A percentile compares a stretch with the other conserved stretches of the same genome.
phyloP scores from a whole-genome alignment of 78 protist species.

The Dictyostelium purpureum region DNA sequence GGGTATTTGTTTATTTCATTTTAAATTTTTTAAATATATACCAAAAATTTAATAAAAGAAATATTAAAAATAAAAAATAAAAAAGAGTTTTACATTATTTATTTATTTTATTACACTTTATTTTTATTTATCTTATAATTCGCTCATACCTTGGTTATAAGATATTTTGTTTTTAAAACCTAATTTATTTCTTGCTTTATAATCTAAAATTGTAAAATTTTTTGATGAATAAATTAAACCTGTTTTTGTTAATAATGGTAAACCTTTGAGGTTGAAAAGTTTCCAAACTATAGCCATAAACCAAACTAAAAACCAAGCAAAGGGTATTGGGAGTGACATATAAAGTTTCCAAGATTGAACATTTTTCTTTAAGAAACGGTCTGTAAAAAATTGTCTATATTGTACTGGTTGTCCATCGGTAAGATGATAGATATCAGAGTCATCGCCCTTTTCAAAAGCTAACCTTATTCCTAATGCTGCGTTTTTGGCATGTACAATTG shows the following conservation, averaged over 20 bases:
- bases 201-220: constrained; percentile 17
- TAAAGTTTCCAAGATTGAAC: constrained; percentile 13
- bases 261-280: constrained; percentile 20
- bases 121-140: not conserved
- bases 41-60: too few species aligned
- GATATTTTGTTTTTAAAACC: not conserved
- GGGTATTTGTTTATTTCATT: too few species aligned
- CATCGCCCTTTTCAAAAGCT: constrained; percentile 18
- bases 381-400: constrained; percentile 37
- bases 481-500: constrained; percentile 45
- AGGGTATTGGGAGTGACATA: constrained; percentile 39
- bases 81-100: too few species aligned
- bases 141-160: constrained; percentile 50
- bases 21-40: too few species aligned
- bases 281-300: constrained; percentile 35
- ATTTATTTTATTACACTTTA: not conserved
- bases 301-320: constrained; percentile 29
- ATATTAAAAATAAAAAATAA: not conserved
- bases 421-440: constrained; percentile 11
- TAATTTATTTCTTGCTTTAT: constrained; percentile 25
- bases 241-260: constrained; percentile 64
- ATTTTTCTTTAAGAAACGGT: constrained; percentile 17
- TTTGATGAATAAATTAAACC: constrained; percentile 51
- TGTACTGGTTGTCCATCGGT: constrained; percentile 52
- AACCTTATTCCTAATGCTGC: constrained; percentile 39